A percentile compares a stretch with the other conserved stretches of the same genome.
Conservation (phyloP, 2,329 filamentous ascomycete species). For the Verticillium isaacii region DNA sequence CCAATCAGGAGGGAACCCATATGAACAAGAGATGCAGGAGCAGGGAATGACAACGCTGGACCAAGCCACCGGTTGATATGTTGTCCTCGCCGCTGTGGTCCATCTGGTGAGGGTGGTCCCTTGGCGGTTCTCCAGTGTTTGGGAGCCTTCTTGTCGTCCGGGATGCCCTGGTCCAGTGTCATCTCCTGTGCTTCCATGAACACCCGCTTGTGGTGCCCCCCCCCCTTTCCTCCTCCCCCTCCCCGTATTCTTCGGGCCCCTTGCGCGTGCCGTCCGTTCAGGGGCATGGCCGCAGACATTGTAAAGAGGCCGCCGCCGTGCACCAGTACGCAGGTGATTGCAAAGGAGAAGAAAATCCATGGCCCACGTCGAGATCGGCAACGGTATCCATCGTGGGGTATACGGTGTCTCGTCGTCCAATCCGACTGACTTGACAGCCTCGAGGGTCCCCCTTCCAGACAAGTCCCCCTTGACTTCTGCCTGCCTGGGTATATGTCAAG, state of each 20-base stretch:
- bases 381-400: constrained; percentile 26
- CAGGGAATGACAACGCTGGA: neutral
- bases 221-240: neutral
- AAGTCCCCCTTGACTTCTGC: constrained; percentile 9
- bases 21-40: neutral
- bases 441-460: constrained; percentile 20
- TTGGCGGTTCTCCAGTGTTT: neutral
- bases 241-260: neutral
- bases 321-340: neutral
- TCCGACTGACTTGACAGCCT: constrained; percentile 20
- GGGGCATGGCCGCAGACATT: neutral
- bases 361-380: constrained; percentile 23
- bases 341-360: neutral
- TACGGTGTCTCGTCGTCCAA: constrained; percentile 20
- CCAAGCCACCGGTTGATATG: neutral
- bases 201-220: neutral
- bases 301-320: neutral
- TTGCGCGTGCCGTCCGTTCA: neutral
- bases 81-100: neutral
- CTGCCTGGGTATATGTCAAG: constrained; percentile 22
- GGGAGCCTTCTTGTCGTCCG: neutral
- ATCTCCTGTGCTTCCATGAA: neutral
- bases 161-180: neutral
- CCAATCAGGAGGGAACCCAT: neutral
- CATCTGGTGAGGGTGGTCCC: neutral